Percentiles rank a stretch among this genome's conserved stretches.
phyloP scores from a whole-genome alignment of 441 rosid genomes.

The Macaranga tanarius region DNA sequence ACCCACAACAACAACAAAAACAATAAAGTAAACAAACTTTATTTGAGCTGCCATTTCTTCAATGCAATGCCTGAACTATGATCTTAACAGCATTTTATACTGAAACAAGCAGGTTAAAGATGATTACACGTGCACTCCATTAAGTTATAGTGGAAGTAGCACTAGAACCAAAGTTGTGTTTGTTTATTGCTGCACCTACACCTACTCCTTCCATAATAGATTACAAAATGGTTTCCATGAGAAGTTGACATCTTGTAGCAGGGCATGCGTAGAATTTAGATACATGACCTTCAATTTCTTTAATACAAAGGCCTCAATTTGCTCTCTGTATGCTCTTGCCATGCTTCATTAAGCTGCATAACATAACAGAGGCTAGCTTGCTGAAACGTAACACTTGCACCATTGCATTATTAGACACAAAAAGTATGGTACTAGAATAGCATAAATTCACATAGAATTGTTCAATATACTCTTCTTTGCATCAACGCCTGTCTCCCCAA shows the following conservation, averaged over 20 bases:
- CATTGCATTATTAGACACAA: no score
- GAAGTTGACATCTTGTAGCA: slow-evolving; percentile 34
- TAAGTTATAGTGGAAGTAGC: slow-evolving; percentile 55
- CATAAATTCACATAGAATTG: neutral
- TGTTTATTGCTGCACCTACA: slow-evolving; percentile 50
- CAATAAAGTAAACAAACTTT: slow-evolving; percentile 37
- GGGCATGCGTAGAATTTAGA: neutral
- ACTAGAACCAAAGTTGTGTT: slow-evolving; percentile 35
- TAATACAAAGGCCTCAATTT: neutral
- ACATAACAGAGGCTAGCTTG: neutral
- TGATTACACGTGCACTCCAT: slow-evolving; percentile 34
- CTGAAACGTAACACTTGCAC: neutral
- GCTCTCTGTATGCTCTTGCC: neutral
- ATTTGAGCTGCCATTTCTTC: slow-evolving; percentile 37
- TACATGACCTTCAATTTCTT: no score
- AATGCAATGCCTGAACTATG: slow-evolving; percentile 28
- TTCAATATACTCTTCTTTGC: neutral
- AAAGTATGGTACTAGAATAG: neutral
- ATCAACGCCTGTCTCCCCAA: neutral
- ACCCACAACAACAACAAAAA: slow-evolving; percentile 39
- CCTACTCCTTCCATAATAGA: slow-evolving; percentile 21
- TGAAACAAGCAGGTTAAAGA: slow-evolving; percentile 13
- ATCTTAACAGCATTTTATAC: slow-evolving; percentile 40
- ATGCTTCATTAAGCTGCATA: neutral
- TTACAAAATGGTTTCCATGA: slow-evolving; percentile 21